Evolutionary conservation across 257 asterid species (phyloP), one percentile per base, ranked within the genome.

Genomic region (Scutellaria barbata): DNA sequence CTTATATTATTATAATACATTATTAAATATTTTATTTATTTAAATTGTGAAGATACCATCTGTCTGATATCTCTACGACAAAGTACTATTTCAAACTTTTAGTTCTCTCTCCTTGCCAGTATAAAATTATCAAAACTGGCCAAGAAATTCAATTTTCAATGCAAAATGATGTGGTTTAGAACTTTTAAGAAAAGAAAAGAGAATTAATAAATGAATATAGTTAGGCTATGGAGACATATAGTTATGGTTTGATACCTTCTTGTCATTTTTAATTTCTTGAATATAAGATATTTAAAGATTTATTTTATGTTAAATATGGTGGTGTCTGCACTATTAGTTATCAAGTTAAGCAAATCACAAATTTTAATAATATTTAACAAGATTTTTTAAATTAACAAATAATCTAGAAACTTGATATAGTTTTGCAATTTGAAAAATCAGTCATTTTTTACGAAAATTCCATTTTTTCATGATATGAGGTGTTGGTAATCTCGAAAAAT

Each of bases 11-110:
- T 46, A 46, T 12, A 46, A 16, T n/a, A 50, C 0, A 17, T 2
- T 18, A 17, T 0, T 18, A 9, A 8, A 6, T 45, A 10, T 5
- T 0, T 54, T 13, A 12, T 2, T 14, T 10, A 10, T 58, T 16
- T 59, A 59, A 33, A 46, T 14, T 58, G 11, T 3, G 18, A 71
- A 60, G 69, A 71, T 71, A 45, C 76, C 69, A 48, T 17, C 37
- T 60, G 76, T 63, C 69, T 47, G 69, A 13, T 61, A 51, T 62
- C 1, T 11, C 51, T 40, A 54, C 42, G 76, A 71, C 76, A 71
- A 47, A 43, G n/a, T 14, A 53, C 17, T 20, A 20, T 54, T 52
- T 10, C 11, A 41, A 10, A 41, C 18, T 68, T 68, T 12, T 41
- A 22, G 14, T 46, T 43, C 35, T 42, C 46, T 70, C 47, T 70